These are phyloP conservation scores for Prosopis cineraria DNA, from an alignment of 306 rosid species.

Conservation along the genomic window DNA sequence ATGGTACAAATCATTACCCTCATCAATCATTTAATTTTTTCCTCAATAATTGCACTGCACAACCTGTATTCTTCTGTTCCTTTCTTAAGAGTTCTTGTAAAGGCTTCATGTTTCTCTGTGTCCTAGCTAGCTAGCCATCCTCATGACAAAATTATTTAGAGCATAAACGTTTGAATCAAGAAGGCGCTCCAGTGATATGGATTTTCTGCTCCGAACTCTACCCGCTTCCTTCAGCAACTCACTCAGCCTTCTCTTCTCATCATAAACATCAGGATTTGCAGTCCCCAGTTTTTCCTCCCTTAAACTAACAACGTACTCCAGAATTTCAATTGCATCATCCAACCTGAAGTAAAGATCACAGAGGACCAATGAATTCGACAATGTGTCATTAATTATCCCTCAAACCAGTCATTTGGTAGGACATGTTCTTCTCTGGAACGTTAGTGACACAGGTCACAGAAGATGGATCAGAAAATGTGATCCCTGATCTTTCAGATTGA, in stretches of 20 bases:
- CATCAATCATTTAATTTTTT: conserved; percentile 26
- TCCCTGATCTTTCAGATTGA: conserved; percentile 13
- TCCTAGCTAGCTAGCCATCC: conserved; percentile 22
- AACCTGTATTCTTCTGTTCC: conserved; percentile 1
- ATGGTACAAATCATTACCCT: conserved; percentile 33
- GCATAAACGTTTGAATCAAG: conserved; percentile 61
- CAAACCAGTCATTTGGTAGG: not conserved
- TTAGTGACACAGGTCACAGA: not conserved
- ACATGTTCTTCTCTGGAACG: not conserved
- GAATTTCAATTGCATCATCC: conserved; percentile 86
- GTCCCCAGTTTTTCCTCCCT: conserved; percentile 98
- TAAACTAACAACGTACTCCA: conserved; percentile 79
- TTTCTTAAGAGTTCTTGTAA: no score
- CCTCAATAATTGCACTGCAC: conserved; percentile 32
- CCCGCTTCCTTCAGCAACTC: conserved; percentile 96
- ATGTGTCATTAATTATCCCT: not conserved
- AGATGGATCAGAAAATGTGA: not conserved
- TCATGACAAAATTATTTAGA: conserved; percentile 46
- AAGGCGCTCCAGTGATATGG: conserved; percentile 79
- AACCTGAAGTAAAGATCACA: conserved; percentile 51
- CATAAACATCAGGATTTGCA: conserved; percentile 92
- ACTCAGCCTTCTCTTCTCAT: conserved; percentile 83
- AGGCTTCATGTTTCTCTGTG: conserved; percentile 15
- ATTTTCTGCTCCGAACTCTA: conserved; percentile 70
- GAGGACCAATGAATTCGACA: not conserved